These are phyloP conservation scores for Peniophora sp. DNA, from an alignment of 1,284 basidiomycete genomes.

Conservation along the genomic window DNA sequence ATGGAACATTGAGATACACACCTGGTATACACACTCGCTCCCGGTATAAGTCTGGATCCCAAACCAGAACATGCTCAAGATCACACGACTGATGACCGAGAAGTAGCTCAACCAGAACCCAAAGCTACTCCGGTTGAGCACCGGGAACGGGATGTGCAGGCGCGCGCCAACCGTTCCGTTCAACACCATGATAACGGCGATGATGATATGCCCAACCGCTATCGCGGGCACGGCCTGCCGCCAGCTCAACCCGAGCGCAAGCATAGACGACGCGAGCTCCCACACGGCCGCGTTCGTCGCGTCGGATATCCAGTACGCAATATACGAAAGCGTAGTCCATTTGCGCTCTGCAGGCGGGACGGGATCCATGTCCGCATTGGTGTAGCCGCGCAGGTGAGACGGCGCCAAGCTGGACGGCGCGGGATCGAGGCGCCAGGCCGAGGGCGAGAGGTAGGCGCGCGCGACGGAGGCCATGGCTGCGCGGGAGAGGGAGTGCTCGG, in stretches of 20 bases:
- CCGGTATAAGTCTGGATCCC: constrained; percentile 53
- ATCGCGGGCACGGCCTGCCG: constrained; percentile 58
- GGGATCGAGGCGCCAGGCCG: constrained; percentile 39
- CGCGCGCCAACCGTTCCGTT: constrained; percentile 71
- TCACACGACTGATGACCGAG: constrained; percentile 63
- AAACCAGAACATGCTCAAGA: constrained; percentile 77
- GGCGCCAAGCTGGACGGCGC: constrained; percentile 45
- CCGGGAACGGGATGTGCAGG: constrained; percentile 62
- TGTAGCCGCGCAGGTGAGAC: constrained; percentile 40
- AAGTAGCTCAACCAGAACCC: constrained; percentile 78
- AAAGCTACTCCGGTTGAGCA: constrained; percentile 69
- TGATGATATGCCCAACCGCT: constrained; percentile 52
- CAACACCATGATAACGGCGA: constrained; percentile 48
- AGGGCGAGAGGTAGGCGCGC: constrained; percentile 9
- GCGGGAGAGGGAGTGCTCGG: too few species aligned
- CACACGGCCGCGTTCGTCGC: constrained; percentile 42
- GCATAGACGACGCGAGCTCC: constrained; percentile 50
- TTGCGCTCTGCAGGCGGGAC: constrained; percentile 49
- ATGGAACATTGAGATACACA: constrained; percentile 8
- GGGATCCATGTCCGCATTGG: constrained; percentile 69
- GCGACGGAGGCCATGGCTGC: too few species aligned
- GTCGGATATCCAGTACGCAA: constrained; percentile 63
- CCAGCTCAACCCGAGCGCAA: constrained; percentile 62
- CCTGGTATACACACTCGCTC: constrained; percentile 57
- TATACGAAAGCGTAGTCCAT: constrained; percentile 55